Conservation (phyloP, 768 basidiomycete genomes). For the Podaxis sp. region DNA sequence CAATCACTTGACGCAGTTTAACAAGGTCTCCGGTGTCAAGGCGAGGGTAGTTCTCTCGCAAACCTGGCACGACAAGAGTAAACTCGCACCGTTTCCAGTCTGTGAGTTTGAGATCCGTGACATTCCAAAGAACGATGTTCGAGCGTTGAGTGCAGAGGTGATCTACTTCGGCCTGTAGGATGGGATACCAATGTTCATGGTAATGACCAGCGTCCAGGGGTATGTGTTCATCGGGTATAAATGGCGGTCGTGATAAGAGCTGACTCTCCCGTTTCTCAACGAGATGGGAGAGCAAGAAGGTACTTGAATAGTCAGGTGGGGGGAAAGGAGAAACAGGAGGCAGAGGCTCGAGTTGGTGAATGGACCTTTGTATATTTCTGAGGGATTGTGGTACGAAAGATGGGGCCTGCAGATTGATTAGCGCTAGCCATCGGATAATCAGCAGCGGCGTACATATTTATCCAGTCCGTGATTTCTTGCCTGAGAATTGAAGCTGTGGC, state of each 20-base stretch:
- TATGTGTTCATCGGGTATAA: not conserved
- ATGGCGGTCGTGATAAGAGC: constrained; percentile 16
- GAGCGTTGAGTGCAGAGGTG: constrained; percentile 19
- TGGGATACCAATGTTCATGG: constrained; percentile 11
- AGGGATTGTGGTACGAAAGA: constrained; percentile 49
- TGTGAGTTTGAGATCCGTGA: constrained; percentile 3
- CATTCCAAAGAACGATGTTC: constrained; percentile 28
- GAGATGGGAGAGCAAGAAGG: constrained; percentile 38
- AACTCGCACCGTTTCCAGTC: constrained; percentile 6
- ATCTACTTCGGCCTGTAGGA: constrained; percentile 13
- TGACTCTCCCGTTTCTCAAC: constrained; percentile 26
- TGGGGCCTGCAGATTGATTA: constrained; percentile 36
- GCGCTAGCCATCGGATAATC: not conserved
- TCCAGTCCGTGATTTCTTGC: constrained; percentile 28
- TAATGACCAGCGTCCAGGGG: constrained; percentile 4
- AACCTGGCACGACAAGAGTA: constrained; percentile 4
- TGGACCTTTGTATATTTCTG: constrained; percentile 47
- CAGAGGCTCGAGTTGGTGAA: constrained; percentile 40
- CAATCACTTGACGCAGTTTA: constrained; percentile 35
- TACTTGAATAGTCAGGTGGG: constrained; percentile 37
- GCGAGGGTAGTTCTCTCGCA: constrained; percentile 30
- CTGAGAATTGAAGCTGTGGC: not conserved
- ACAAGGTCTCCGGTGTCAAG: constrained; percentile 38
- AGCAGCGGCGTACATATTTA: constrained; percentile 38
- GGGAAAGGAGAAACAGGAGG: constrained; percentile 45